A percentile compares a stretch with the other conserved stretches of the same genome.
phyloP scores from a whole-genome alignment of 73 alveolate genomes.

The Paramecium octaurelia region DNA sequence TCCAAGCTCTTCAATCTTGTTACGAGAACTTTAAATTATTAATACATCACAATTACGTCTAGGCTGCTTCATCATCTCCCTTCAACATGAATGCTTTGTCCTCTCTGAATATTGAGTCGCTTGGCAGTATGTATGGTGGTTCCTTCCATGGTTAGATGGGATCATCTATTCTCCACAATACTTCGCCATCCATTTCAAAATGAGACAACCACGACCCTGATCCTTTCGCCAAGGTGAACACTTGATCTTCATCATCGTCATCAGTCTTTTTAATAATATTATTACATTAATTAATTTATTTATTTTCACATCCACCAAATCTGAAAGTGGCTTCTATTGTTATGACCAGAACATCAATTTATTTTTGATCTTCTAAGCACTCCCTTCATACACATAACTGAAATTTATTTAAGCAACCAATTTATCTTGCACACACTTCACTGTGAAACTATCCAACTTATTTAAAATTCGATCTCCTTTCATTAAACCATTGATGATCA shows the following conservation, averaged over 20 bases:
- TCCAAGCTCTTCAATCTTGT: background rate
- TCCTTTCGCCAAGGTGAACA: background rate
- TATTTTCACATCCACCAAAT: conserved; percentile 22
- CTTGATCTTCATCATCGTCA: conserved; percentile 46
- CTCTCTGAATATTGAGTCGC: conserved; percentile 4
- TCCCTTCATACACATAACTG: conserved; percentile 25
- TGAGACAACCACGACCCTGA: conserved; percentile 52
- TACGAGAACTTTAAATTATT: background rate
- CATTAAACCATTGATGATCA: conserved; percentile 33
- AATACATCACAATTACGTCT: background rate
- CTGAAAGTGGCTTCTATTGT: background rate
- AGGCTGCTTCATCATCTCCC: background rate
- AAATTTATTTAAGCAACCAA: background rate
- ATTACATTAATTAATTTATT: conserved; percentile 47
- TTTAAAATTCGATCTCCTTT: conserved; percentile 43
- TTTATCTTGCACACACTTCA: conserved; percentile 6
- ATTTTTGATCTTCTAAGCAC: background rate
- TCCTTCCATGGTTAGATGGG: background rate
- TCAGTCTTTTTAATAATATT: conserved; percentile 38
- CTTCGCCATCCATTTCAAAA: conserved; percentile 41
- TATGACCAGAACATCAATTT: conserved; percentile 17
- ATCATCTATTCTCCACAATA: conserved; percentile 44
- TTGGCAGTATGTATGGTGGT: background rate
- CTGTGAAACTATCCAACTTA: background rate
- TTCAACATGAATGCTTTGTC: background rate